These are phyloP conservation scores for Paramecium primaurelia DNA, from an alignment of 73 alveolate genomes.

Conservation along the genomic window DNA sequence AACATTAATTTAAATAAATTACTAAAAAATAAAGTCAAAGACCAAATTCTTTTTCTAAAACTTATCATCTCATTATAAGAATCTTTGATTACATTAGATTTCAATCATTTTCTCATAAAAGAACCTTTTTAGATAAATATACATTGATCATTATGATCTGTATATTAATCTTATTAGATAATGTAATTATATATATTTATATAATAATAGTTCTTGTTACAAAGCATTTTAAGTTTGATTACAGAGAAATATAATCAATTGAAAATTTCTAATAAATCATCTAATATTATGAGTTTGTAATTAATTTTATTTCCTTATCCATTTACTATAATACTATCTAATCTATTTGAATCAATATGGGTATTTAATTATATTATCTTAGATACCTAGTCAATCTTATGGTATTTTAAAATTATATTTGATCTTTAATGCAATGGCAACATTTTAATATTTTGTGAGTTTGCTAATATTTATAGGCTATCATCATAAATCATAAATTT, in stretches of 20 bases:
- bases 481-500: background rate
- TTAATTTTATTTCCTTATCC: constrained; percentile 36
- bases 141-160: background rate
- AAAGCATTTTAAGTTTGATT: background rate
- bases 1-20: constrained; percentile 29
- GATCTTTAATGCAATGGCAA: constrained; percentile 34
- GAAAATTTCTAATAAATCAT: background rate
- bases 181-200: background rate
- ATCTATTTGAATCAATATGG: constrained; percentile 25
- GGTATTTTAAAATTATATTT: constrained; percentile 21
- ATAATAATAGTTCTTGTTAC: background rate
- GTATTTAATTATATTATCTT: background rate
- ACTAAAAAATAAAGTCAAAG: constrained; percentile 2
- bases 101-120: constrained; percentile 27
- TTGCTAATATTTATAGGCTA: background rate
- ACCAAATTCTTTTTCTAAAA: background rate
- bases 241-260: background rate
- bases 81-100: background rate
- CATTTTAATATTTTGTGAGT: background rate
- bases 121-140: constrained; percentile 30
- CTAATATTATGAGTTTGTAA: background rate
- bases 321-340: background rate
- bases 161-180: background rate
- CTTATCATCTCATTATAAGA: background rate
- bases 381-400: constrained; percentile 6